Percentiles rank a stretch among this genome's conserved stretches.
Conservation (phyloP, 2,329 filamentous ascomycete species). For the Byssoonygena ceratinophila region DNA sequence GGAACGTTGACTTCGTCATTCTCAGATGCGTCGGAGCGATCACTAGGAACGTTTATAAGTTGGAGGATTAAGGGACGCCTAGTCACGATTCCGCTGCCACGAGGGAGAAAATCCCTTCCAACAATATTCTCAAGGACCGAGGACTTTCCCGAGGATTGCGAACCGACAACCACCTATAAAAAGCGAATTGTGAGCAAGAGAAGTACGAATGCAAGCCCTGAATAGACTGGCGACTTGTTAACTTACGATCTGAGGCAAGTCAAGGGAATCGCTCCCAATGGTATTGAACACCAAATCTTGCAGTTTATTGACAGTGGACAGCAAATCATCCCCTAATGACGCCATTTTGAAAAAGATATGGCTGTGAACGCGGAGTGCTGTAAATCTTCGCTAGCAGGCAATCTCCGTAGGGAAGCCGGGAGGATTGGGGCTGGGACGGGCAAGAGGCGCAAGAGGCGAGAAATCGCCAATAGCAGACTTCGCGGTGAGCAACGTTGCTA, state of each 20-base stretch:
- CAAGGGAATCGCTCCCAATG: slow-evolving; percentile 95
- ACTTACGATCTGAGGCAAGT: slow-evolving; percentile 93
- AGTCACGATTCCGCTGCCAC: slow-evolving; percentile 94
- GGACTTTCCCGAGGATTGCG: slow-evolving; percentile 95
- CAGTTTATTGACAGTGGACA: slow-evolving; percentile 93
- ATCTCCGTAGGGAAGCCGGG: background rate
- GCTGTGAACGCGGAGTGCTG: background rate
- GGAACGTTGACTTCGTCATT: slow-evolving; percentile 56
- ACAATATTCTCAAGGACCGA: slow-evolving; percentile 98
- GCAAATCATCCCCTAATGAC: slow-evolving; percentile 86
- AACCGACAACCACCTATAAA: slow-evolving; percentile 84
- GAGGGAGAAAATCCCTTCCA: slow-evolving; percentile 89
- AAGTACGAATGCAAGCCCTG: background rate
- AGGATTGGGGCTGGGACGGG: background rate
- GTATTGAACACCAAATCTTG: slow-evolving; percentile 99
- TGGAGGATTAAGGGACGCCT: slow-evolving; percentile 89
- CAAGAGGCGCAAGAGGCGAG: background rate
- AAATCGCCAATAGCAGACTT: background rate
- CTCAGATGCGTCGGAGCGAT: slow-evolving; percentile 57
- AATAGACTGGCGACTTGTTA: slow-evolving; percentile 2
- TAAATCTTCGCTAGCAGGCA: background rate
- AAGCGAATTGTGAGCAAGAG: slow-evolving; percentile 19
- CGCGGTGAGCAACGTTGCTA: slow-evolving; percentile 1
- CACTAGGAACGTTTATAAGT: slow-evolving; percentile 85
- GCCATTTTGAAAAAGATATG: slow-evolving; percentile 57